These are phyloP conservation scores for Mycena galericulata DNA, from an alignment of 768 basidiomycete species.

Conservation along the genomic window DNA sequence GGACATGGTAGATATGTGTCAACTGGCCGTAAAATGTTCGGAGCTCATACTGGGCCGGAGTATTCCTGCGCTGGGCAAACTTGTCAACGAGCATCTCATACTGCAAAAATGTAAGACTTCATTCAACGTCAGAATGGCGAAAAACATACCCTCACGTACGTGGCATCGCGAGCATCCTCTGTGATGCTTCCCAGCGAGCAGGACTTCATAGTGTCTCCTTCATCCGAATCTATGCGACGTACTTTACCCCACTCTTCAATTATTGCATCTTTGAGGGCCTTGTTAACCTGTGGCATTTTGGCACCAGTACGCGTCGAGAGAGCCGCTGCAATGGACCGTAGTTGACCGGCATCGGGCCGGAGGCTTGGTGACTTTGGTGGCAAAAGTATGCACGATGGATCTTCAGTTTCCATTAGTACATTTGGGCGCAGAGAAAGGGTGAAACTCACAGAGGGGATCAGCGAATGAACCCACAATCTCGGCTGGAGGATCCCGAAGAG, in stretches of 20 bases:
- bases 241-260: constrained; percentile 48
- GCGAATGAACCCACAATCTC: too few relatives aligned
- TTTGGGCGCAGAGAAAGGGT: neutral
- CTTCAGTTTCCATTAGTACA: constrained; percentile 27
- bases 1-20: constrained; percentile 40
- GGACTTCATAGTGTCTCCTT: constrained; percentile 39
- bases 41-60: neutral
- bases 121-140: neutral
- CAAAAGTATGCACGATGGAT: constrained; percentile 45
- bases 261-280: constrained; percentile 20
- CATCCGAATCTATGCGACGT: too few relatives aligned
- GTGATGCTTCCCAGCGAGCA: constrained; percentile 13
- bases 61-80: constrained; percentile 24
- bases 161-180: constrained; percentile 45
- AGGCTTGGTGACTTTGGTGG: too few relatives aligned
- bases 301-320: constrained; percentile 36
- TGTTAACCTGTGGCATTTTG: constrained; percentile 20
- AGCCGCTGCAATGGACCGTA: too few relatives aligned
- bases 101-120: constrained; percentile 30
- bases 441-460: constrained; percentile 32
- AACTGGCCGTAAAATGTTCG: constrained; percentile 49
- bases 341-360: too few relatives aligned
- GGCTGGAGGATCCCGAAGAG: constrained; percentile 21
- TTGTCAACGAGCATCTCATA: constrained; percentile 48
- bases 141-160: constrained; percentile 47